Evolutionary conservation across 768 basidiomycete species (phyloP).

Genomic region (Fistulinella prunicolor): DNA sequence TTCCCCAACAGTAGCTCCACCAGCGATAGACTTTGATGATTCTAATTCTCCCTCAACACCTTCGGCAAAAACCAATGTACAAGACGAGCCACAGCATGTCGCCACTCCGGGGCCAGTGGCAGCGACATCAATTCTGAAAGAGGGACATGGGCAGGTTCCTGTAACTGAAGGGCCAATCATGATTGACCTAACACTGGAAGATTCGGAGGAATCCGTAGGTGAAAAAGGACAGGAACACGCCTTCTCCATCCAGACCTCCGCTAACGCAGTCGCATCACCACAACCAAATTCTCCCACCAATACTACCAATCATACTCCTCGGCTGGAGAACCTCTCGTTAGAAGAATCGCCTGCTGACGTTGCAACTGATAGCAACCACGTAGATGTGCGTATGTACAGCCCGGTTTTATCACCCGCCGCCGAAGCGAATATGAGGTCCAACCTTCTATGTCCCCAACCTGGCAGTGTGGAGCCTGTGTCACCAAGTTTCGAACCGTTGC

Average conservation of each 20-base stretch:
- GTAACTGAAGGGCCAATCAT: constrained; percentile 17
- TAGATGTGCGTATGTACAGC: constrained; percentile 24
- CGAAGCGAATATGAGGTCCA: constrained; percentile 12
- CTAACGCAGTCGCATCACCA: constrained; percentile 3
- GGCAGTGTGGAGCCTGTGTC: background rate
- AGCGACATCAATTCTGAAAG: background rate
- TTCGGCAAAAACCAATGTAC: background rate
- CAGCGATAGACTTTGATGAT: background rate
- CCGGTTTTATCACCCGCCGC: constrained; percentile 9
- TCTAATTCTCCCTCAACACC: background rate
- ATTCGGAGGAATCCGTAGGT: constrained; percentile 20
- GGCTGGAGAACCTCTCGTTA: constrained; percentile 21
- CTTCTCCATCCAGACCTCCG: constrained; percentile 7
- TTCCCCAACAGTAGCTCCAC: background rate
- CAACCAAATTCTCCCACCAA: constrained; percentile 7
- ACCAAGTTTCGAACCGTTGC: constrained; percentile 6
- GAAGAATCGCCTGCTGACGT: constrained; percentile 11
- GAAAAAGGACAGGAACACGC: constrained; percentile 9
- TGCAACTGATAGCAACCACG: constrained; percentile 1
- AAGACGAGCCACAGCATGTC: background rate
- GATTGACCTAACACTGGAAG: constrained; percentile 27
- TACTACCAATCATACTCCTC: constrained; percentile 17
- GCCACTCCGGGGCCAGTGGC: background rate
- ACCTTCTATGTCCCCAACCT: constrained; percentile 6
- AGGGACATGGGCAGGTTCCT: background rate